phyloP scores from a whole-genome alignment of 2,329 filamentous ascomycete genomes.

The Botrytis galanthina region DNA sequence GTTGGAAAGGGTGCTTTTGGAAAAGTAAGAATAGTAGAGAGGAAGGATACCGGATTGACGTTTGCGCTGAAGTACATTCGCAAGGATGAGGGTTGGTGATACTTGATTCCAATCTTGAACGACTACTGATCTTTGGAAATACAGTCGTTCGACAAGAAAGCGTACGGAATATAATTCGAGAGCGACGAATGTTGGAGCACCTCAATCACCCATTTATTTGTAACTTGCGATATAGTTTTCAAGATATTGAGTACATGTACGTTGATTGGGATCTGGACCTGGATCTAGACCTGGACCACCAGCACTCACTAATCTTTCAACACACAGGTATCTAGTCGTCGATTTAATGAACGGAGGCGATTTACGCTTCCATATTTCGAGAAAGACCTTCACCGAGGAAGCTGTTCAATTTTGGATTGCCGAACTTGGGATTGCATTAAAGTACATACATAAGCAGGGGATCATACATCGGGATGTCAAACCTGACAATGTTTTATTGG shows the following conservation, averaged over 20 bases:
- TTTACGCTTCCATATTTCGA: constrained; percentile 93
- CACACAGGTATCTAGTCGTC: constrained; percentile 79
- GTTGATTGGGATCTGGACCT: constrained; percentile 37
- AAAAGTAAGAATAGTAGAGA: constrained; percentile 97
- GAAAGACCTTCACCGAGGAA: constrained; percentile 97
- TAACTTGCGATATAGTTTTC: constrained; percentile 97
- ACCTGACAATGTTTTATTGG: constrained; percentile 85
- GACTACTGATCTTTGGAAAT: constrained; percentile 25
- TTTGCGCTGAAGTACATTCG: constrained; percentile 98
- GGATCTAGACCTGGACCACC: background rate
- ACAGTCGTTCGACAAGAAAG: constrained; percentile 95
- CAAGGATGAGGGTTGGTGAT: constrained; percentile 85
- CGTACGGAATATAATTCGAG: constrained; percentile 95
- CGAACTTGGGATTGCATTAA: constrained; percentile 85
- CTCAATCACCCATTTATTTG: constrained; percentile 97
- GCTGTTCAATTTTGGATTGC: constrained; percentile 97
- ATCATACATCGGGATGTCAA: constrained; percentile 92
- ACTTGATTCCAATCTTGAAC: constrained; percentile 21
- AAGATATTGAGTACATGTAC: constrained; percentile 98
- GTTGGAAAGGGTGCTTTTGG: constrained; percentile 98
- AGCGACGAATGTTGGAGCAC: constrained; percentile 96
- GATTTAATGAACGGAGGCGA: constrained; percentile 98
- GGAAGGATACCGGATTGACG: constrained; percentile 89
- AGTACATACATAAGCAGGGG: constrained; percentile 80
- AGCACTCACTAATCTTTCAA: background rate